Conservation (phyloP, 192 early-diverging fungal genomes). For the Mortierella hygrophila region DNA sequence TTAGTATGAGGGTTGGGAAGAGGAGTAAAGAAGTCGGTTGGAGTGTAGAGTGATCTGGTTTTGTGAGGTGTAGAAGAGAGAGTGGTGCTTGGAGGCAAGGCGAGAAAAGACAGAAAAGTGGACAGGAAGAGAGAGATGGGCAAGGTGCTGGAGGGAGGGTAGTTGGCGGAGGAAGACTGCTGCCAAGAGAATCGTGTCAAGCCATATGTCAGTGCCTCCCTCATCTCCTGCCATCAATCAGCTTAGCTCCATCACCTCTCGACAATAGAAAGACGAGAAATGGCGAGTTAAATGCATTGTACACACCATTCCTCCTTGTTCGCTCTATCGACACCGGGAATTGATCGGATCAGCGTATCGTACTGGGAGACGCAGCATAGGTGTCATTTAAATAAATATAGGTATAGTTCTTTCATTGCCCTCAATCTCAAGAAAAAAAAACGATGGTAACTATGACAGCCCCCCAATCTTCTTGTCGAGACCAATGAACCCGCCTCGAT, state of each 20-base stretch:
- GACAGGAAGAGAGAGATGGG: not conserved
- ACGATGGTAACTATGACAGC: not conserved
- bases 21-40: not conserved
- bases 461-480: constrained; percentile 34
- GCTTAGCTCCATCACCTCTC: not conserved
- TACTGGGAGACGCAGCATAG: not conserved
- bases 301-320: not conserved
- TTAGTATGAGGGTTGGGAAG: not conserved
- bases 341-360: not conserved
- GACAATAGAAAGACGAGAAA: not conserved
- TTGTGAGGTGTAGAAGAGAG: too few species aligned
- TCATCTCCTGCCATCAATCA: not conserved
- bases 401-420: not conserved
- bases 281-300: not conserved
- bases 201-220: not conserved
- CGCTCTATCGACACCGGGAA: not conserved
- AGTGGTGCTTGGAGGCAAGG: too few species aligned
- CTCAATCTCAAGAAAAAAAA: not conserved
- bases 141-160: not conserved
- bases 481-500: constrained; percentile 69
- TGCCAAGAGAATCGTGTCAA: not conserved
- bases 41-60: not conserved
- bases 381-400: not conserved
- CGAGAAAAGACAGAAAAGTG: not conserved
- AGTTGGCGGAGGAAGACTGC: not conserved